These are phyloP conservation scores for Pholiota microspora DNA, from an alignment of 768 basidiomycete genomes.

Conservation along the genomic window DNA sequence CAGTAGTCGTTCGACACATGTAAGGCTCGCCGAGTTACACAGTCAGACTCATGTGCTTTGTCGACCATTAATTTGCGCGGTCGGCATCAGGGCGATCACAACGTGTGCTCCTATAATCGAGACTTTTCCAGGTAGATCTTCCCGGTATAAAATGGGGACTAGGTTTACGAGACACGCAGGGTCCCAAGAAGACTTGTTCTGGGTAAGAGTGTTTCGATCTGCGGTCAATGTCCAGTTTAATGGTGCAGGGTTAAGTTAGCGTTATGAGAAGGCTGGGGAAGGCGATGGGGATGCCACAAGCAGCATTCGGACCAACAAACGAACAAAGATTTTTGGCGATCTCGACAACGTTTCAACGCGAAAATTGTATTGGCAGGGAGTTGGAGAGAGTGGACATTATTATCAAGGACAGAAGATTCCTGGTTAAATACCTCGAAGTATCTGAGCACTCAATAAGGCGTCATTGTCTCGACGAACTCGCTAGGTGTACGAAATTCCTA, in stretches of 20 bases:
- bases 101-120: slow-evolving; percentile 3
- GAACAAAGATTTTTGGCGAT: background rate
- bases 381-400: background rate
- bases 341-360: slow-evolving; percentile 1
- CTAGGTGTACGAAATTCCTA: background rate
- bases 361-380: background rate
- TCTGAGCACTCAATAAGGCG: background rate
- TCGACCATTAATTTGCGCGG: slow-evolving; percentile 2
- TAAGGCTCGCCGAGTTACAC: background rate
- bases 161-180: background rate
- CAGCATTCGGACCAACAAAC: slow-evolving; percentile 6
- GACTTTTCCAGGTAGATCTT: slow-evolving; percentile 1
- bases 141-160: background rate
- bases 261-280: background rate
- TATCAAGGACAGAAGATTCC: background rate
- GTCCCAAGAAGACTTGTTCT: background rate
- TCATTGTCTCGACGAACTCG: background rate
- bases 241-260: slow-evolving; percentile 1
- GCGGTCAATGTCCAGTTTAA: background rate
- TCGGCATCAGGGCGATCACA: slow-evolving; percentile 7
- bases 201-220: background rate
- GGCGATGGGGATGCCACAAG: background rate
- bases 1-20: background rate
- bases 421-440: background rate
- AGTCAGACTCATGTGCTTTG: slow-evolving; percentile 6